A percentile compares a stretch with the other conserved stretches of the same genome.
These are phyloP conservation scores for Aspergillus phoenicis DNA, from an alignment of 2,329 filamentous ascomycete genomes.

Conservation along the genomic window DNA sequence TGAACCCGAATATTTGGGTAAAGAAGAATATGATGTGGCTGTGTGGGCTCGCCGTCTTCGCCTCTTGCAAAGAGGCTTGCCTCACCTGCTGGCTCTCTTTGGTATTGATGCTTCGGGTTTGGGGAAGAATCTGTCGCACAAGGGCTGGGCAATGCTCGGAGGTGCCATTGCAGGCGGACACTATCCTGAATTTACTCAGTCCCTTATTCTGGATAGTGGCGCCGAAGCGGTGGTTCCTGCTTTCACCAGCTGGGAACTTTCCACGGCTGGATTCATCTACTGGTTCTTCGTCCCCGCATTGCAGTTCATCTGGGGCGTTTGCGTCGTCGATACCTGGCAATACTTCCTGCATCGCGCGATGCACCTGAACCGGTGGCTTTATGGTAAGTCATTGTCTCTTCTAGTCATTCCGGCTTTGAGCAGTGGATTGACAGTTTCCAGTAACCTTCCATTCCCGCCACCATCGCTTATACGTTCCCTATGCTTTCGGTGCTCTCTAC, in stretches of 20 bases:
- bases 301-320: constrained; percentile 74
- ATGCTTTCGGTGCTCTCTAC: constrained; percentile 95
- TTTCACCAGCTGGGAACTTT: constrained; percentile 82
- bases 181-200: constrained; percentile 71
- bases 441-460: constrained; percentile 91
- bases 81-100: constrained; percentile 67
- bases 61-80: constrained; percentile 75
- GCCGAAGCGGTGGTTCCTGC: constrained; percentile 60
- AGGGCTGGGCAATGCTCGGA: constrained; percentile 71
- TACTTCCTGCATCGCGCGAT: constrained; percentile 96
- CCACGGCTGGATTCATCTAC: constrained; percentile 75
- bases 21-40: constrained; percentile 81
- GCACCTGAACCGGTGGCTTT: constrained; percentile 97
- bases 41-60: constrained; percentile 86
- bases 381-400: constrained; percentile 64
- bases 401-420: not conserved
- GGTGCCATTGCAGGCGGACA: constrained; percentile 76
- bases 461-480: constrained; percentile 95
- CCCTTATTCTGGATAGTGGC: constrained; percentile 55
- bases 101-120: constrained; percentile 76
- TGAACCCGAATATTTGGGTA: constrained; percentile 71
- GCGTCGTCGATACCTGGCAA: constrained; percentile 92
- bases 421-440: constrained; percentile 38
- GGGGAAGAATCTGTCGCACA: constrained; percentile 70
- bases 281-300: constrained; percentile 72